phyloP scores from a whole-genome alignment of 306 rosid species.

The Cucumis cinereus region DNA sequence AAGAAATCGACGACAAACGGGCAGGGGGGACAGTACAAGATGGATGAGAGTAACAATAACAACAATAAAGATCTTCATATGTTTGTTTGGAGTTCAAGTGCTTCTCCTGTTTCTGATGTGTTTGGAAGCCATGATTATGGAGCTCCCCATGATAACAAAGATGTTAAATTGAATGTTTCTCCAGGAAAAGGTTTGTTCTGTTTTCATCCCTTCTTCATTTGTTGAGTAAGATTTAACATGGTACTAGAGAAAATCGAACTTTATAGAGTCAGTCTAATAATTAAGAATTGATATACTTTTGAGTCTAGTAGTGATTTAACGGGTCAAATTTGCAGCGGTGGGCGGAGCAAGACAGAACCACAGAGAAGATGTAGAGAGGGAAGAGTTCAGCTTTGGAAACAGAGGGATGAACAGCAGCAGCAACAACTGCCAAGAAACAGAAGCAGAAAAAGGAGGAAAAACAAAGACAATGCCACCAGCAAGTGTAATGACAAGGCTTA shows the following conservation, averaged over 20 bases:
- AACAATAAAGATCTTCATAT: conserved; percentile 54
- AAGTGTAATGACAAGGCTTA: conserved; percentile 83
- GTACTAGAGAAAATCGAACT: neutral
- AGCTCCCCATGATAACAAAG: conserved; percentile 44
- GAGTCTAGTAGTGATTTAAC: neutral
- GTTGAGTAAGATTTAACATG: neutral
- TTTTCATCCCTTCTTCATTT: neutral
- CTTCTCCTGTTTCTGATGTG: conserved; percentile 75
- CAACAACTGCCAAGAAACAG: conserved; percentile 10
- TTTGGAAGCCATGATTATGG: conserved; percentile 59
- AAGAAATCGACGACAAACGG: conserved; percentile 38
- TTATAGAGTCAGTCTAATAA: too few species aligned
- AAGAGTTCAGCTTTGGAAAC: conserved; percentile 76
- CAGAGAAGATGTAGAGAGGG: conserved; percentile 51
- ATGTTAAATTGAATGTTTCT: conserved; percentile 45
- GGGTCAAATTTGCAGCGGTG: conserved; percentile 29
- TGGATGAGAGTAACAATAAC: conserved; percentile 20
- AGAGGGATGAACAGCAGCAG: conserved; percentile 44
- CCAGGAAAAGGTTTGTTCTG: conserved; percentile 48
- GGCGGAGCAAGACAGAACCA: conserved; percentile 35
- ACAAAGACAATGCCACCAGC: conserved; percentile 51
- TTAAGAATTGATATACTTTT: neutral
- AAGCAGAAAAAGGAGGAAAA: conserved; percentile 30
- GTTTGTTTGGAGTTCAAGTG: conserved; percentile 88
- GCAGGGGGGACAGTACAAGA: conserved; percentile 20